Evolutionary conservation across 495 filamentous ascomycete genomes (phyloP), one percentile per base, ranked within the genome.

Genomic region (Aspergillus leporis): DNA sequence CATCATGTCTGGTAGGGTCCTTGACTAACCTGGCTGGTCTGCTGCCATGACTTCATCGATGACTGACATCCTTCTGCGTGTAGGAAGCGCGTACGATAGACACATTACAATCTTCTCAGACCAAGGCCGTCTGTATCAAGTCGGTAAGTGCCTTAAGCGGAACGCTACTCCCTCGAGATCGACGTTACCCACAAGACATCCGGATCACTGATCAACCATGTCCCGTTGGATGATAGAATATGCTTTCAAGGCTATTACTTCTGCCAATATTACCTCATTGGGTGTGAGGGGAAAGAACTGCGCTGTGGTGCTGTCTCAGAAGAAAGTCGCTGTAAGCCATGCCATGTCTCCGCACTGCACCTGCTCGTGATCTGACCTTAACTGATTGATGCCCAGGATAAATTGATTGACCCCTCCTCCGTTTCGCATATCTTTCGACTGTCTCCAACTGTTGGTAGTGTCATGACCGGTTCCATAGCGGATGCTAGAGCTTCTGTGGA

Each of bases 21-120:
- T 53, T 30, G 6, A 28, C 51, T 31, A 46, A 38, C 36, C 47
- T 51, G 53, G 59, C 61, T 62, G 59, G 40, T 32, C 23, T 58
- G 56, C 54, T 56, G 58, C 57, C 66, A 74, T 73, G 70, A 74
- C 71, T 68, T 76, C 72, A 74, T 69, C 66, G 23, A 60, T 50
- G 49, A 58, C 74, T 76, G 58, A 77, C 72, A 48, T 50, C 54
- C 63, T 58, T 65, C 64, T 66, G 58, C 65, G 61, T 66, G 73
- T 69, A 97, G 93, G 91, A 79, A 95, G 90, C 81, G 92, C 93
- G 71, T 97, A 93, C 80, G 94, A 98, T 76, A 85, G 94, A 82
- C 94, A 98, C 74, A 98, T 98, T 66, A 98, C 94, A 68, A 98
- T 98, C 85, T 98, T 98, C 83, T 98, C 95, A 41, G 94, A 98